Evolutionary conservation across 805 yeast species (phyloP), one percentile per base, ranked within the genome.

Genomic region (Candida taoyuanica): DNA sequence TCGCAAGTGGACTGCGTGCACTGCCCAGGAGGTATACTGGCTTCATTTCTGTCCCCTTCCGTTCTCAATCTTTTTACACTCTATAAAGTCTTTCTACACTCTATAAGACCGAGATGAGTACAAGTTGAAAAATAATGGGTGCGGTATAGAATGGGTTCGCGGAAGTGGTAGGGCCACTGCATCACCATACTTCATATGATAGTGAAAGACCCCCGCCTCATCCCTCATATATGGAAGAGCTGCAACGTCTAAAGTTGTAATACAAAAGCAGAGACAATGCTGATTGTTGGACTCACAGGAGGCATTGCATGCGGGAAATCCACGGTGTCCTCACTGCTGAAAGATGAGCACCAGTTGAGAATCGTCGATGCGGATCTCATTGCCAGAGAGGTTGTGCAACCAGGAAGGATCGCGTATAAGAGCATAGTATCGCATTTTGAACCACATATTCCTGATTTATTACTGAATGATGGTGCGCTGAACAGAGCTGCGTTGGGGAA

Each of bases 271-370:
- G 14, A 29, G n/a, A 29, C n/a, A 18, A 91, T 93, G 98, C 72
- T 93, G 31, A 72, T 93, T 23, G 73, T 93, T 5, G 99, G 99
- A 1, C 72, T 93, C n/a, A 93, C 98, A 0, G 99, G 99, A 2
- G 96, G 97, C 2, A 93, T 93, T 34, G 96, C 96, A 5, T 74
- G 93, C n/a, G 99, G 99, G 3, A 93, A 93, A 55, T 82, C 95
- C 15, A 91, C 98, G 0, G 97, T 85, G 0, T 85, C 96, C 0
- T 55, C 63, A 14, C 59, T 73, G 25, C 62, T 93, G 9, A 44
- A 59, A 5, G 72, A 74, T 8, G 62, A 74, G 9, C 71, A 79
- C 52, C 55, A 66, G 2, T 42, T 84, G 5, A 71, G 82, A 0
- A 61, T 93, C 1, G 71, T 93, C 1, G 98, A 93, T 64, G 98